A percentile compares a stretch with the other conserved stretches of the same genome.
These are phyloP conservation scores for Scedosporium boydii DNA, from an alignment of 2,329 filamentous ascomycete genomes.

Conservation along the genomic window DNA sequence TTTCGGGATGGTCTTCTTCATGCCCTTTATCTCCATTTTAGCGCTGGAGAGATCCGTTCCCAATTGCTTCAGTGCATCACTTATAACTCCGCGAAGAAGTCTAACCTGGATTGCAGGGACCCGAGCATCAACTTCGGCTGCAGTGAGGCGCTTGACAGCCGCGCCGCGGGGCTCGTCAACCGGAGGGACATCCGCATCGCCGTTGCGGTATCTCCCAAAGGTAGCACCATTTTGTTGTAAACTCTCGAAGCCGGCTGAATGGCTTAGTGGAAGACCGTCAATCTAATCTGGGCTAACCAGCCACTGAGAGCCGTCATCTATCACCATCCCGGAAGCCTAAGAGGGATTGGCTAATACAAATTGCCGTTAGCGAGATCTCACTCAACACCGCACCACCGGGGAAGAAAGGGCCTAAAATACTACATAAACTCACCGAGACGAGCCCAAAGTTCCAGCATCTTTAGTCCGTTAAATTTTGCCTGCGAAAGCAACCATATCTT, in stretches of 20 bases:
- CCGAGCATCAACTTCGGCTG: not conserved
- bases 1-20: not conserved
- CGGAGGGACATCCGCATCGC: not conserved
- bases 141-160: not conserved
- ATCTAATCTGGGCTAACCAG: slow-evolving; percentile 5
- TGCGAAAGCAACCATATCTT: slow-evolving; percentile 6
- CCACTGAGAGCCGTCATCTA: slow-evolving; percentile 2
- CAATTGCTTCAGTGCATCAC: not conserved
- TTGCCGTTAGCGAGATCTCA: not conserved
- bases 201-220: not conserved
- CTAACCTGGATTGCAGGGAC: slow-evolving; percentile 2
- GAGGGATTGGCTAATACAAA: slow-evolving; percentile 1
- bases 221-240: not conserved
- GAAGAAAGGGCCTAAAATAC: not conserved
- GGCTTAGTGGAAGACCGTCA: slow-evolving; percentile 4
- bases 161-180: slow-evolving; percentile 1
- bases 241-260: not conserved
- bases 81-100: not conserved
- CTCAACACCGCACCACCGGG: not conserved
- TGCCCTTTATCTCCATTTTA: not conserved
- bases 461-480: slow-evolving; percentile 4
- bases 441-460: slow-evolving; percentile 4
- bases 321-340: not conserved
- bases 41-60: not conserved
- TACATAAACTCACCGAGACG: slow-evolving; percentile 1